Evolutionary conservation across 2,329 filamentous ascomycete genomes (phyloP).

Genomic region (Purpureocillium takamizusanense): DNA sequence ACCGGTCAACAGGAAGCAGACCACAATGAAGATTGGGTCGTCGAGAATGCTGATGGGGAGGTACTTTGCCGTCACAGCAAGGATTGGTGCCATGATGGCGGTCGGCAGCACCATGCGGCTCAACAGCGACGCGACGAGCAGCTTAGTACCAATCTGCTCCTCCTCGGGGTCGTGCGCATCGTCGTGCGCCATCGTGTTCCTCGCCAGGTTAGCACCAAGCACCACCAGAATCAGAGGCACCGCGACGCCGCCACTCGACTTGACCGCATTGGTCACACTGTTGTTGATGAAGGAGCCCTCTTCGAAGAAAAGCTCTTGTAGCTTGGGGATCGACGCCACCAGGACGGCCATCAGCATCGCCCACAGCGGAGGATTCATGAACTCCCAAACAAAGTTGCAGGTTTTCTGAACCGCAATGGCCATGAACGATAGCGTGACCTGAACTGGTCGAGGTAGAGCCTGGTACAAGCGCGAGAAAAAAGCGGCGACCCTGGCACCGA

Average conservation of each 20-base stretch:
- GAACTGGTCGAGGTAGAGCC: slow-evolving; percentile 32
- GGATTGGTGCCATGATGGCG: slow-evolving; percentile 80
- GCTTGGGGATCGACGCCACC: slow-evolving; percentile 74
- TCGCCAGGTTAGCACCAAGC: slow-evolving; percentile 85
- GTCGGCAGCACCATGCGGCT: slow-evolving; percentile 91
- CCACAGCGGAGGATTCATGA: slow-evolving; percentile 98
- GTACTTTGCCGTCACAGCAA: slow-evolving; percentile 83
- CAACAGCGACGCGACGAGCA: slow-evolving; percentile 77
- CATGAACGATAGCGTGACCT: slow-evolving; percentile 20
- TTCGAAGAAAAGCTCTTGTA: slow-evolving; percentile 81
- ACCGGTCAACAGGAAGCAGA: slow-evolving; percentile 92
- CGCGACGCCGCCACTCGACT: slow-evolving; percentile 79
- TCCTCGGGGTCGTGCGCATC: slow-evolving; percentile 62
- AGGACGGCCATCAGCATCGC: slow-evolving; percentile 89
- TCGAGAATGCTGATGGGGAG: slow-evolving; percentile 89
- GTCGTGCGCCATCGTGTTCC: slow-evolving; percentile 71
- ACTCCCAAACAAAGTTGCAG: slow-evolving; percentile 67
- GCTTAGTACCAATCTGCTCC: slow-evolving; percentile 56
- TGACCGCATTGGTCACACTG: slow-evolving; percentile 80
- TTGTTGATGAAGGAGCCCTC: slow-evolving; percentile 86
- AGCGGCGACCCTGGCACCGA: slow-evolving; percentile 13
- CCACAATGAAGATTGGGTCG: slow-evolving; percentile 95
- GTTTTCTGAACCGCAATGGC: slow-evolving; percentile 33
- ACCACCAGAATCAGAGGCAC: slow-evolving; percentile 94
- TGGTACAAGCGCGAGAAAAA: slow-evolving; percentile 19